Percentiles rank a stretch among this genome's conserved stretches.
These are phyloP conservation scores for Rhododendron ferrugineum DNA, from an alignment of 148 eudicot species.

Conservation along the genomic window DNA sequence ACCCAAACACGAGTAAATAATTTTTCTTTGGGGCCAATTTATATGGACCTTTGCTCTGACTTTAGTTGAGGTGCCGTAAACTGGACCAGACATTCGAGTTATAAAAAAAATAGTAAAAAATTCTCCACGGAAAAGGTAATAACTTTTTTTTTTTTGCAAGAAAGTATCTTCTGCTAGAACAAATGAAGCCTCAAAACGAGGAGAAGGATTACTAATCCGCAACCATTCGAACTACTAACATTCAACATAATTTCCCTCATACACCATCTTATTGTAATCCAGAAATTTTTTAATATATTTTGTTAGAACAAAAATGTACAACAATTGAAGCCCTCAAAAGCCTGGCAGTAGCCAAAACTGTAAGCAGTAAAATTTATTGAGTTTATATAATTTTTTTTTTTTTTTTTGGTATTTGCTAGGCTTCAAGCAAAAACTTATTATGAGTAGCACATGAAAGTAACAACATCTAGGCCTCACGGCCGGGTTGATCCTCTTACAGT, in stretches of 20 bases:
- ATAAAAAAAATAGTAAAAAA: too few species aligned
- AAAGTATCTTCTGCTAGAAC: background rate
- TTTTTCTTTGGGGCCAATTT: too few species aligned
- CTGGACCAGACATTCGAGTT: too few species aligned
- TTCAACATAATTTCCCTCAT: background rate
- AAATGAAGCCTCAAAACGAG: background rate
- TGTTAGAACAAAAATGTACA: background rate
- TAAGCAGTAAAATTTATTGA: background rate
- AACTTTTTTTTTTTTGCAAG: too few species aligned
- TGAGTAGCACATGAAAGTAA: background rate
- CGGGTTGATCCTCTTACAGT: constrained; percentile 16
- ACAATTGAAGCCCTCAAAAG: background rate
- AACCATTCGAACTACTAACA: background rate
- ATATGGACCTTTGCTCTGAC: too few species aligned
- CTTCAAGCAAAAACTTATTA: background rate
- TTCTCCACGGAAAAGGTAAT: background rate
- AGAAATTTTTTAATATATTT: too few species aligned
- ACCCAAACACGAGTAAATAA: background rate
- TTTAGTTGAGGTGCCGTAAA: too few species aligned
- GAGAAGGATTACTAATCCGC: background rate
- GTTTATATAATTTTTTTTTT: background rate
- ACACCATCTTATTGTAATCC: background rate
- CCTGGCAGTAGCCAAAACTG: background rate
- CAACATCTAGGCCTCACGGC: background rate
- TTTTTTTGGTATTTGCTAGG: too few species aligned